Conservation (phyloP, 176 grass and related monocot genomes). For the Pontederia paniculata region DNA sequence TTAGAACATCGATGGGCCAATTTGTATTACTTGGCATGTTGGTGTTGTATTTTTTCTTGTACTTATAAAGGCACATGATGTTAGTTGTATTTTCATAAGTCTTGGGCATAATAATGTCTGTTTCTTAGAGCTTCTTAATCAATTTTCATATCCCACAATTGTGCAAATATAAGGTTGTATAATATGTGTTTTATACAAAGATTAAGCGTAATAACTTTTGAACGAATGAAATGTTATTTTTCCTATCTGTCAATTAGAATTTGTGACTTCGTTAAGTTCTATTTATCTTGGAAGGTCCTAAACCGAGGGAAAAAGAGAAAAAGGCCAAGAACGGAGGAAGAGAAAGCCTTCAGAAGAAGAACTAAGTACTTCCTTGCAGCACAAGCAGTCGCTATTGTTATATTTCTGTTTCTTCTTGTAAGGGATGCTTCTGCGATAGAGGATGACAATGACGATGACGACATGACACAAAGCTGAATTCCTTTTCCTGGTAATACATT, state of each 20-base stretch:
- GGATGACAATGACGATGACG: constrained; percentile 23
- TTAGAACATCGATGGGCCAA: too few species aligned
- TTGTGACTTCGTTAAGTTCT: constrained; percentile 12
- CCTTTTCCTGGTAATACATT: too few species aligned
- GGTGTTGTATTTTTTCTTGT: too few species aligned
- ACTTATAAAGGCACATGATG: too few species aligned
- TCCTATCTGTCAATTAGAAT: constrained; percentile 1
- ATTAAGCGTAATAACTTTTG: background rate
- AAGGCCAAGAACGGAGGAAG: constrained; percentile 77
- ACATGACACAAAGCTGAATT: background rate
- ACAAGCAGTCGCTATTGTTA: constrained; percentile 50
- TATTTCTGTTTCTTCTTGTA: constrained; percentile 69
- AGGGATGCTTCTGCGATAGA: constrained; percentile 31
- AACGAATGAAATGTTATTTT: constrained; percentile 6
- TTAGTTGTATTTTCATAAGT: too few species aligned
- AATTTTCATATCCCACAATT: too few species aligned
- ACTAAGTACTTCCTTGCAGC: constrained; percentile 72
- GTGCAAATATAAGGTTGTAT: too few species aligned
- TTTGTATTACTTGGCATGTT: too few species aligned
- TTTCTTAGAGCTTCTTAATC: too few species aligned
- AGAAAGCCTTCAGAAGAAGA: constrained; percentile 70
- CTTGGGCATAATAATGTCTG: too few species aligned
- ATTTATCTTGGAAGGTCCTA: constrained; percentile 33
- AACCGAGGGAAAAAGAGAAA: constrained; percentile 55
- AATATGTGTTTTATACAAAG: too few species aligned